These are phyloP conservation scores for Fallopia convolvulus DNA, from an alignment of 148 eudicot species.

Conservation along the genomic window DNA sequence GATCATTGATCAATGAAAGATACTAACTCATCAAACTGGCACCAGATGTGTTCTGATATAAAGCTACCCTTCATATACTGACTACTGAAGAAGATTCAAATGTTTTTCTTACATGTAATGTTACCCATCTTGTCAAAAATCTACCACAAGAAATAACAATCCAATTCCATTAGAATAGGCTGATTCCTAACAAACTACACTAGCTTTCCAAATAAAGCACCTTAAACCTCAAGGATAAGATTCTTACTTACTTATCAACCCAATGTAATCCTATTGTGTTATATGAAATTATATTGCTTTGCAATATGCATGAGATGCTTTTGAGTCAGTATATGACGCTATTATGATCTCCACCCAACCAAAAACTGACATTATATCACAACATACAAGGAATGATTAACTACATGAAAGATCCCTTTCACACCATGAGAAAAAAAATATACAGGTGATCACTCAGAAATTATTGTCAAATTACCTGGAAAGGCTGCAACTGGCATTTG, in stretches of 20 bases:
- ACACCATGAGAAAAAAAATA: not conserved
- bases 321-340: not conserved
- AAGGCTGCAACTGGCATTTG: slow-evolving; percentile 33
- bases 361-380: not conserved
- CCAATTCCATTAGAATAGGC: not conserved
- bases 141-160: not conserved
- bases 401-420: not conserved
- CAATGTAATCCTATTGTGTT: not conserved
- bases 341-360: not conserved
- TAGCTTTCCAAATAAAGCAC: not conserved
- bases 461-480: slow-evolving; percentile 34
- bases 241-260: no score
- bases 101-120: not conserved
- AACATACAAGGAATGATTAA: not conserved
- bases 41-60: not conserved
- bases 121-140: not conserved
- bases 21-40: not conserved
- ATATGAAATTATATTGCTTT: not conserved
- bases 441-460: not conserved
- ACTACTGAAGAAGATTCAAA: not conserved
- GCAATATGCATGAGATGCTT: not conserved
- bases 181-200: not conserved
- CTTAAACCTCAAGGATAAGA: not conserved
- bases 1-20: not conserved
- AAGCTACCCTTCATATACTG: not conserved